These are phyloP conservation scores for Cytospora chrysosperma DNA, from an alignment of 2,329 filamentous ascomycete species.

Conservation along the genomic window DNA sequence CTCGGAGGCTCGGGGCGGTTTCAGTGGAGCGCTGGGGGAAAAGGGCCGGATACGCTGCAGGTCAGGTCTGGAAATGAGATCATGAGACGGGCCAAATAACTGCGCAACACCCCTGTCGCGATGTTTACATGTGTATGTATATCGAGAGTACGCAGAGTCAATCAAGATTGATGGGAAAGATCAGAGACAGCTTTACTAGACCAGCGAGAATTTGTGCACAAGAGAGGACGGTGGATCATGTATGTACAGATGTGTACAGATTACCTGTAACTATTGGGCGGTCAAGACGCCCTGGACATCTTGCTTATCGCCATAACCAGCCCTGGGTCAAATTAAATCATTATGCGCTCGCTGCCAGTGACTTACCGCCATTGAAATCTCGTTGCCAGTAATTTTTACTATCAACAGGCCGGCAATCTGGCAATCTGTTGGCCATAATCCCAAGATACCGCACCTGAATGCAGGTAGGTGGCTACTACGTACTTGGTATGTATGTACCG, in stretches of 20 bases:
- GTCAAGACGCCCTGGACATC: conserved; percentile 2
- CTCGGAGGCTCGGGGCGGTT: conserved; percentile 20
- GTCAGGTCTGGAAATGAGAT: conserved; percentile 21
- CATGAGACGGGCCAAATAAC: conserved; percentile 17
- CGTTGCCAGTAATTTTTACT: no score
- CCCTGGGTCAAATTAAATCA: not conserved
- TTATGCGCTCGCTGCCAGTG: not conserved
- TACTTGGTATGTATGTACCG: not conserved
- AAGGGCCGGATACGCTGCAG: conserved; percentile 25
- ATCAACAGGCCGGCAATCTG: no score
- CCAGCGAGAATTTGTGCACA: conserved; percentile 16
- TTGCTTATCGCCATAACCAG: not conserved
- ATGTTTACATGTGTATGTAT: not conserved
- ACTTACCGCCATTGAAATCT: no score
- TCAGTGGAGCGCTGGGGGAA: conserved; percentile 22
- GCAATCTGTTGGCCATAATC: not conserved
- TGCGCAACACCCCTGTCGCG: conserved; percentile 15
- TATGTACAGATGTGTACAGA: conserved; percentile 1
- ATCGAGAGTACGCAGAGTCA: not conserved
- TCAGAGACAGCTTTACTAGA: not conserved
- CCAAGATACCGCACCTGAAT: not conserved
- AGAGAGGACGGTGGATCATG: conserved; percentile 2
- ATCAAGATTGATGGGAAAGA: not conserved
- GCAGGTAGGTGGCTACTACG: not conserved
- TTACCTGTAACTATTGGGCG: conserved; percentile 7